Evolutionary conservation across 2,329 filamentous ascomycete species (phyloP).

Genomic region (Curvularia verruculosa): DNA sequence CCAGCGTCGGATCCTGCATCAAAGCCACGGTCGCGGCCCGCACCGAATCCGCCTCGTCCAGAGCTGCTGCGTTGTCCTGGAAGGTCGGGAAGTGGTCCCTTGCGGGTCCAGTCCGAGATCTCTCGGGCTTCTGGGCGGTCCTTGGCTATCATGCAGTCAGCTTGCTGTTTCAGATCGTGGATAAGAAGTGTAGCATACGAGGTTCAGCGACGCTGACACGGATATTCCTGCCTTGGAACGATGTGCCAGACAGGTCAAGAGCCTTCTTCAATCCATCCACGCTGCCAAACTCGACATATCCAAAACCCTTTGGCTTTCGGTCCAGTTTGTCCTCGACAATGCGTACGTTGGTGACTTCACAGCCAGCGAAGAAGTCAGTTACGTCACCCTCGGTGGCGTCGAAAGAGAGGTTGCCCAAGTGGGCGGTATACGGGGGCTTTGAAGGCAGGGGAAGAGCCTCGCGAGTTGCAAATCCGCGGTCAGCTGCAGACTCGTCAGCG

Average conservation of each 20-base stretch:
- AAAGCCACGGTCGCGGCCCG: slow-evolving; percentile 56
- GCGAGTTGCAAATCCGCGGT: slow-evolving; percentile 55
- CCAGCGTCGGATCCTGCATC: slow-evolving; percentile 58
- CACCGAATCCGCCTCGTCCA: slow-evolving; percentile 51
- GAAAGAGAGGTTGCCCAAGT: slow-evolving; percentile 95
- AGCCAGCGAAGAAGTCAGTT: slow-evolving; percentile 82
- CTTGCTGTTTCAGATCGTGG: neutral
- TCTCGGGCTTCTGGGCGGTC: slow-evolving; percentile 82
- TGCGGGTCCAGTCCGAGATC: slow-evolving; percentile 88
- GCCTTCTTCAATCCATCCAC: slow-evolving; percentile 92
- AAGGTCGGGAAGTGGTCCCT: slow-evolving; percentile 82
- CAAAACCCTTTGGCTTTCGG: slow-evolving; percentile 94
- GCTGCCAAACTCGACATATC: slow-evolving; percentile 91
- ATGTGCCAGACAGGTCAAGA: slow-evolving; percentile 78
- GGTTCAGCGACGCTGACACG: slow-evolving; percentile 96
- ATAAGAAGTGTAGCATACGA: slow-evolving; percentile 67
- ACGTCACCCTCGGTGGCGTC: slow-evolving; percentile 86
- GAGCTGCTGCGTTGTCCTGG: slow-evolving; percentile 63
- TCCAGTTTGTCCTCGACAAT: slow-evolving; percentile 97
- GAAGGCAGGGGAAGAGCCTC: slow-evolving; percentile 86
- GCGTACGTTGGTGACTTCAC: slow-evolving; percentile 86
- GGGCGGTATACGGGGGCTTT: slow-evolving; percentile 92
- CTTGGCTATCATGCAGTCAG: slow-evolving; percentile 68
- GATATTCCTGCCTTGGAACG: slow-evolving; percentile 87
- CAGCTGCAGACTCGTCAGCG: slow-evolving; percentile 29